Evolutionary conservation across 2,329 filamentous ascomycete species (phyloP).

Genomic region (Moelleriella libera): DNA sequence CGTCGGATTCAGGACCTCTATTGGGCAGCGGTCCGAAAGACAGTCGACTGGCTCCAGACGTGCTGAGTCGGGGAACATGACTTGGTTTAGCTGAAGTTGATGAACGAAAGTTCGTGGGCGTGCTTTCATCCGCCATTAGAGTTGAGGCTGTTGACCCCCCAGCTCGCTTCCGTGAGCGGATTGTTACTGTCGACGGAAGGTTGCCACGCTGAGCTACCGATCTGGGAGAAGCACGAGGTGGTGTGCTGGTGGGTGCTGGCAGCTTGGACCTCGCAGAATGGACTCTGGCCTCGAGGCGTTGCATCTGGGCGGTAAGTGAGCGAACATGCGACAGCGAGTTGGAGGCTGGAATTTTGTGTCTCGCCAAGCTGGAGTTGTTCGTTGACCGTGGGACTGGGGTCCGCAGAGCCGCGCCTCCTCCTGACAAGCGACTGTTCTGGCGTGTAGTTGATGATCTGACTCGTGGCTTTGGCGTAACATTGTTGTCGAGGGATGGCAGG

Average conservation of each 20-base stretch:
- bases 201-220: constrained; percentile 7
- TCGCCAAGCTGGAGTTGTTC: constrained; percentile 41
- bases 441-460: constrained; percentile 22
- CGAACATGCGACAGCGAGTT: constrained; percentile 85
- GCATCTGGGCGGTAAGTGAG: constrained; percentile 90
- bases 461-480: constrained; percentile 43
- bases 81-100: constrained; percentile 25
- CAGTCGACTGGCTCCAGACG: constrained; percentile 46
- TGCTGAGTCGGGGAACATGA: constrained; percentile 45
- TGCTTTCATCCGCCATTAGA: constrained; percentile 34
- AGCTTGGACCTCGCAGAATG: constrained; percentile 85
- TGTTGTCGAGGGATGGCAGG: constrained; percentile 39
- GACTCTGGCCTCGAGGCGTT: constrained; percentile 85
- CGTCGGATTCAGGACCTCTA: constrained; percentile 31
- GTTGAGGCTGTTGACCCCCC: constrained; percentile 40
- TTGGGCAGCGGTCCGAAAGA: constrained; percentile 50
- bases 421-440: constrained; percentile 26
- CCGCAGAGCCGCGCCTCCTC: constrained; percentile 29
- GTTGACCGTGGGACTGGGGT: constrained; percentile 28
- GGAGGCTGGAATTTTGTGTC: constrained; percentile 38
- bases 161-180: constrained; percentile 57
- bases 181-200: constrained; percentile 40
- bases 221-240: constrained; percentile 69
- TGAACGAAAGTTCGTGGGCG: constrained; percentile 26
- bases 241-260: constrained; percentile 64